Evolutionary conservation across 345 rosid genomes (phyloP).

Genomic region (Gossypium ekmanianum): DNA sequence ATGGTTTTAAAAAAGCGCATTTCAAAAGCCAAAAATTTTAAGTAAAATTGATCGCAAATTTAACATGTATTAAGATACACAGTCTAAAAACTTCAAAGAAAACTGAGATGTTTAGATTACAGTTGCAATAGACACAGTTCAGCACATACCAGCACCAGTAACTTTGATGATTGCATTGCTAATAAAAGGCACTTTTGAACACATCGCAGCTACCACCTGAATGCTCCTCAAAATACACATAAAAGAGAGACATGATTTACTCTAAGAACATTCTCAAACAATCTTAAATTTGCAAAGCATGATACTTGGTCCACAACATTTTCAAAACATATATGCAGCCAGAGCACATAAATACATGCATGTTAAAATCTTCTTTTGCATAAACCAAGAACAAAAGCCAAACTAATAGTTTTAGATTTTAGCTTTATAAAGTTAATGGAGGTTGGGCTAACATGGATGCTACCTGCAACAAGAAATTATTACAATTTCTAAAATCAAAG

Average conservation of each 20-base stretch:
- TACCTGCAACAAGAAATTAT: not conserved
- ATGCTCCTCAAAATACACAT: slow-evolving; percentile 21
- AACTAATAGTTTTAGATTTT: not conserved
- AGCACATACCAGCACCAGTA: slow-evolving; percentile 58
- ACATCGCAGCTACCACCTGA: slow-evolving; percentile 95
- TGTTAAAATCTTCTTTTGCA: not conserved
- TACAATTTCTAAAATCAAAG: not conserved
- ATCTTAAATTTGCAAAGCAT: not conserved
- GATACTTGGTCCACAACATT: not conserved
- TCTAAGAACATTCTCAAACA: not conserved
- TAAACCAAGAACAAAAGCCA: not conserved
- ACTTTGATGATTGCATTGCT: slow-evolving; percentile 84
- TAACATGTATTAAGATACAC: not conserved
- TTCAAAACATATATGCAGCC: not conserved
- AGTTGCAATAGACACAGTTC: not conserved
- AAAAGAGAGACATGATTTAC: not conserved
- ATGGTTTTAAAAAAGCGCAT: not conserved
- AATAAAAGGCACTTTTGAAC: slow-evolving; percentile 83
- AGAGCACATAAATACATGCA: not conserved
- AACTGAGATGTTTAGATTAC: slow-evolving; percentile 2
- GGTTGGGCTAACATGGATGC: not conserved
- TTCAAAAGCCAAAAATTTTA: not conserved
- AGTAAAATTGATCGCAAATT: not conserved
- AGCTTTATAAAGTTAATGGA: not conserved
- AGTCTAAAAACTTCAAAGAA: not conserved